These are phyloP conservation scores for Grammothele lineata DNA, from an alignment of 768 basidiomycete species.

Conservation along the genomic window DNA sequence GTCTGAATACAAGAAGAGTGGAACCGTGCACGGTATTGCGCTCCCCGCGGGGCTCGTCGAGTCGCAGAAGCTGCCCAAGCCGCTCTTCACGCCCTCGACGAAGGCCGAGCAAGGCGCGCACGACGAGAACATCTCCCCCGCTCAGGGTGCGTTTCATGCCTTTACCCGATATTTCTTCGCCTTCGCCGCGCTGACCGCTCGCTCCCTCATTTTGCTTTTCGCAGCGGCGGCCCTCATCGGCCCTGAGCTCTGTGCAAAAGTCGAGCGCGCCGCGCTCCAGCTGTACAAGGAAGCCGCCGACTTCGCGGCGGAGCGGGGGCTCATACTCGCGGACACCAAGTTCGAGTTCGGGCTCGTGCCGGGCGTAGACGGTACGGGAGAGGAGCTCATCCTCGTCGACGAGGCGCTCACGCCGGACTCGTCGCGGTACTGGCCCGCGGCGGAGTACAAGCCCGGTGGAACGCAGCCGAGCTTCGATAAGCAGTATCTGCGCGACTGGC, in stretches of 20 bases:
- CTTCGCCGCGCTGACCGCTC: neutral
- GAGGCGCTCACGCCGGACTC: constrained; percentile 98
- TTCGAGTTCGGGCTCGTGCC: constrained; percentile 92
- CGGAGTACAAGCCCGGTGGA: constrained; percentile 65
- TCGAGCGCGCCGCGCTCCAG: constrained; percentile 57
- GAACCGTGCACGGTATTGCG: constrained; percentile 84
- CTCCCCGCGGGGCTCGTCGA: constrained; percentile 78
- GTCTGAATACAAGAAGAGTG: constrained; percentile 84
- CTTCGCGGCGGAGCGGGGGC: constrained; percentile 67
- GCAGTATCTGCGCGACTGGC: constrained; percentile 91
- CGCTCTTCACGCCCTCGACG: constrained; percentile 94
- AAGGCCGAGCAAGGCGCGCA: constrained; percentile 93
- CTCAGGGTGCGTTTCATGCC: constrained; percentile 70
- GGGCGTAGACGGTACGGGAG: constrained; percentile 13
- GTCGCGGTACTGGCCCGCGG: constrained; percentile 91
- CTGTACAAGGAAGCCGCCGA: constrained; percentile 73
- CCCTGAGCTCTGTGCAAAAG: constrained; percentile 51
- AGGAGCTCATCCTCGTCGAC: constrained; percentile 82
- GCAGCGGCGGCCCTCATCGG: constrained; percentile 67
- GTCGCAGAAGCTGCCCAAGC: constrained; percentile 74
- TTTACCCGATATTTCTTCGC: too few relatives aligned
- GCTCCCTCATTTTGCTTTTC: neutral
- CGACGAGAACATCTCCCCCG: constrained; percentile 98
- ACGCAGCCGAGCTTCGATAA: constrained; percentile 93
- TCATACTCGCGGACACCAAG: constrained; percentile 97